Evolutionary conservation across 331 rosid species (phyloP), one percentile per base, ranked within the genome.

Genomic region (Acacia pycnantha): DNA sequence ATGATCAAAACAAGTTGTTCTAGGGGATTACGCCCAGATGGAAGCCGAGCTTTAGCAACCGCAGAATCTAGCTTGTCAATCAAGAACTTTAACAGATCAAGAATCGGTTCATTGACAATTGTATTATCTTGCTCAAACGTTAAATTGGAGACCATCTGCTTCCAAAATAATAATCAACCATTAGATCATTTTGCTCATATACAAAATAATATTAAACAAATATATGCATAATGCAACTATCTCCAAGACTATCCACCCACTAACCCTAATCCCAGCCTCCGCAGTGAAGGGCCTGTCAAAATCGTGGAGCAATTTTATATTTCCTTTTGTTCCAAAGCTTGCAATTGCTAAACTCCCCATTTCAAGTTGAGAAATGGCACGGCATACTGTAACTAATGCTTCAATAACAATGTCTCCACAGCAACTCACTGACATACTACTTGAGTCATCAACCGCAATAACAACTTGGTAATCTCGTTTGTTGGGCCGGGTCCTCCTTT

Each of bases 401-500:
- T 95, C 97, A 73, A 87, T 77, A 40, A 98, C 98, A 67, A 88
- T 91, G 71, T 85, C 90, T 54, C 98, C 97, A 26, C 94, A 82
- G 54, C 89, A 19, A 86, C 83, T 90, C 86, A 93, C 97, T 10
- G 94, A 92, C 98, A 95, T 95, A 72, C 99, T 95, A 27, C 77
- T 91, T 64, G 99, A 95, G 90, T 95, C 99, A 88, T 95, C 99
- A 84, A 95, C 82, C 1, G 97, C 98, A 83, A 95, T 93, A 44
- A 95, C 94, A 44, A 93, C 90, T 90, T 95, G 98, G 76, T 95
- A 95, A 86, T 95, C 98, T 75, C 97, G 98, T 85, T 95, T 95
- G 85, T 95, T 90, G 54, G 97, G 99, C 35, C 91, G 86, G 65
- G 99, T 95, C 88, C 97, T 82, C 82, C 98, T 89, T 48, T 93